Percentiles rank a stretch among this genome's conserved stretches.
These are phyloP conservation scores for Emergomyces orientalis DNA, from an alignment of 2,329 filamentous ascomycete species.

Conservation along the genomic window DNA sequence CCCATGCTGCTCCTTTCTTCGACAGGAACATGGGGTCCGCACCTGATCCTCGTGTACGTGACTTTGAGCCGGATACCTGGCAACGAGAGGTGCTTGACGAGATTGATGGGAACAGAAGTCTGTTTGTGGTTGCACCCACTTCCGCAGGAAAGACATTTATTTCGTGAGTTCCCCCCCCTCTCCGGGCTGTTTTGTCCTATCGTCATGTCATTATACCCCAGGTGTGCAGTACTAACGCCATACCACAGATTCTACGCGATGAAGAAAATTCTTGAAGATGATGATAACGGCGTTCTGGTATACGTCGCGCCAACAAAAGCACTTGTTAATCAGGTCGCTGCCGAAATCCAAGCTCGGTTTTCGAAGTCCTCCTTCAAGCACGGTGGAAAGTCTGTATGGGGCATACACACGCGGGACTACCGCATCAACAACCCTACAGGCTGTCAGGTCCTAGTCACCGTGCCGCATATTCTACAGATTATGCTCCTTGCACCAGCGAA, in stretches of 20 bases:
- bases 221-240: background rate
- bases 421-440: constrained; percentile 62
- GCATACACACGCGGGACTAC: constrained; percentile 67
- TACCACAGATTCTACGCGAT: constrained; percentile 63
- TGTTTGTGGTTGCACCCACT: constrained; percentile 69
- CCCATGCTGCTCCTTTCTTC: constrained; percentile 62
- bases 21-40: constrained; percentile 63
- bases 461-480: constrained; percentile 69
- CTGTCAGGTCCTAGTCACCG: constrained; percentile 68
- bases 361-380: constrained; percentile 53
- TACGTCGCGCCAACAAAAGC: constrained; percentile 78
- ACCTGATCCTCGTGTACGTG: constrained; percentile 54
- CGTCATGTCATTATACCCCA: background rate
- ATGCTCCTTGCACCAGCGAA: constrained; percentile 59
- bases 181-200: background rate
- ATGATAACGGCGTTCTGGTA: constrained; percentile 61
- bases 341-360: constrained; percentile 66
- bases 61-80: constrained; percentile 68
- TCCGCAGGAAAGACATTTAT: constrained; percentile 78
- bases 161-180: constrained; percentile 32
- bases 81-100: constrained; percentile 64
- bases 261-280: constrained; percentile 60
- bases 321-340: constrained; percentile 73
- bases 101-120: constrained; percentile 59
- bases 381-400: constrained; percentile 61